Percentiles rank a stretch among this genome's conserved stretches.
Evolutionary conservation across 805 yeast genomes (phyloP).

Genomic region (Ogataea pilisensis): DNA sequence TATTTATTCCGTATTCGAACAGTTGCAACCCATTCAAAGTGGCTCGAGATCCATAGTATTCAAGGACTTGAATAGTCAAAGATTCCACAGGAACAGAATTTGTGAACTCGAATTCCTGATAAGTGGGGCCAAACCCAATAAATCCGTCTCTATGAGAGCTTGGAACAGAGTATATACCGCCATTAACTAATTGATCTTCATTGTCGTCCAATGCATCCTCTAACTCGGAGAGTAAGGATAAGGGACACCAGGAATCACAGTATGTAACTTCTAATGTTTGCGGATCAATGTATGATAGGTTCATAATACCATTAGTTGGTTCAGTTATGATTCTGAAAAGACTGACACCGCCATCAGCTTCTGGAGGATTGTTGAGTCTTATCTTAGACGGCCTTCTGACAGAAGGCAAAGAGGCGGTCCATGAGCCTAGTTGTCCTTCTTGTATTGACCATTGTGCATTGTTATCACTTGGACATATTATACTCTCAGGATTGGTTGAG

Average conservation of each 20-base stretch:
- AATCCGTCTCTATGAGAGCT: slow-evolving; percentile 18
- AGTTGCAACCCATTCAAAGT: slow-evolving; percentile 72
- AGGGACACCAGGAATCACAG: slow-evolving; percentile 92
- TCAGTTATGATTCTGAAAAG: slow-evolving; percentile 68
- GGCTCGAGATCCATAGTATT: slow-evolving; percentile 65
- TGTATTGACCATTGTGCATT: slow-evolving; percentile 46
- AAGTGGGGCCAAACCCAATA: slow-evolving; percentile 41
- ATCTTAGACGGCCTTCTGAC: slow-evolving; percentile 64
- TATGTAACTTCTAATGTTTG: slow-evolving; percentile 44
- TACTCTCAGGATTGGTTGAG: slow-evolving; percentile 28
- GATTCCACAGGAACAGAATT: slow-evolving; percentile 57
- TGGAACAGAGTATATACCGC: slow-evolving; percentile 11
- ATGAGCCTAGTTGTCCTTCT: slow-evolving; percentile 52
- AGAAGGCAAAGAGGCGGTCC: slow-evolving; percentile 58
- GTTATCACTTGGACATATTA: slow-evolving; percentile 58
- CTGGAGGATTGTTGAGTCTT: slow-evolving; percentile 62
- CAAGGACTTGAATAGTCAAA: slow-evolving; percentile 60
- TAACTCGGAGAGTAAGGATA: slow-evolving; percentile 41
- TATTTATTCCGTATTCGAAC: slow-evolving; percentile 53
- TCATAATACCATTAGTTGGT: slow-evolving; percentile 89
- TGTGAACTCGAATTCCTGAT: slow-evolving; percentile 79
- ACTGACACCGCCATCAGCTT: slow-evolving; percentile 41
- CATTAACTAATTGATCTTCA: slow-evolving; percentile 1
- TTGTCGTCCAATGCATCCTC: slow-evolving; percentile 2
- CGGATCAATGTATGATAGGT: slow-evolving; percentile 81